These are phyloP conservation scores for Berkeleyomyces rouxiae DNA, from an alignment of 2,329 filamentous ascomycete genomes.

Conservation along the genomic window DNA sequence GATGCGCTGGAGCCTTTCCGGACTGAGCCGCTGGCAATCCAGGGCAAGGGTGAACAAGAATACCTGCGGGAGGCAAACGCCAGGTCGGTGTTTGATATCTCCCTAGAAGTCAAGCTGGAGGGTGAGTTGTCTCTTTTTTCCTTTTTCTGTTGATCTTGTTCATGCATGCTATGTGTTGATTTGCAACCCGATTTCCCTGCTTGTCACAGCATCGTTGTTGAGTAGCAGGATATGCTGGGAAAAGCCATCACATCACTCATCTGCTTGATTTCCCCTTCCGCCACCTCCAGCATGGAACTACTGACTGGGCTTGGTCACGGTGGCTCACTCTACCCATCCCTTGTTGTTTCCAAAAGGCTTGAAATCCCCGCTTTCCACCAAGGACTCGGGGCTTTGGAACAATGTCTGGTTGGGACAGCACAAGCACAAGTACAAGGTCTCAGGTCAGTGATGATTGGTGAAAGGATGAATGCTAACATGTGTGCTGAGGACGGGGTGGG, in stretches of 20 bases:
- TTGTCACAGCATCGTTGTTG: not conserved
- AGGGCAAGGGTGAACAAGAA: conserved; percentile 15
- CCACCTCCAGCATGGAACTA: not conserved
- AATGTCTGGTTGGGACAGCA: not conserved
- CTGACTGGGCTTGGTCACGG: not conserved
- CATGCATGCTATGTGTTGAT: not conserved
- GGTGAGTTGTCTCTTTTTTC: conserved; percentile 9
- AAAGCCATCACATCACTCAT: not conserved
- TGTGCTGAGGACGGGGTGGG: not conserved
- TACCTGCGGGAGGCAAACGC: conserved; percentile 13
- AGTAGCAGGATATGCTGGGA: not conserved
- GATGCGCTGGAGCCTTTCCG: conserved; percentile 28
- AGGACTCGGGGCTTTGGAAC: not conserved
- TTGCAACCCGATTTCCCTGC: not conserved
- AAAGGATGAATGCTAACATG: not conserved
- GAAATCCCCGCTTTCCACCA: not conserved
- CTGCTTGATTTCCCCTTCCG: not conserved
- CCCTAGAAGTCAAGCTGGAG: conserved; percentile 13
- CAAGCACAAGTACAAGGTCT: not conserved
- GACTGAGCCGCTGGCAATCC: conserved; percentile 8
- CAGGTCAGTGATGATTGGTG: not conserved
- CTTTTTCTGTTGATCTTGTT: not conserved
- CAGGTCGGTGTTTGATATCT: conserved; percentile 13
- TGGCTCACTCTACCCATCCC: not conserved
- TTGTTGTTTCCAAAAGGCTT: not conserved